A percentile compares a stretch with the other conserved stretches of the same genome.
Evolutionary conservation across 306 rosid genomes (phyloP).

Genomic region (Sicyos baderoa): DNA sequence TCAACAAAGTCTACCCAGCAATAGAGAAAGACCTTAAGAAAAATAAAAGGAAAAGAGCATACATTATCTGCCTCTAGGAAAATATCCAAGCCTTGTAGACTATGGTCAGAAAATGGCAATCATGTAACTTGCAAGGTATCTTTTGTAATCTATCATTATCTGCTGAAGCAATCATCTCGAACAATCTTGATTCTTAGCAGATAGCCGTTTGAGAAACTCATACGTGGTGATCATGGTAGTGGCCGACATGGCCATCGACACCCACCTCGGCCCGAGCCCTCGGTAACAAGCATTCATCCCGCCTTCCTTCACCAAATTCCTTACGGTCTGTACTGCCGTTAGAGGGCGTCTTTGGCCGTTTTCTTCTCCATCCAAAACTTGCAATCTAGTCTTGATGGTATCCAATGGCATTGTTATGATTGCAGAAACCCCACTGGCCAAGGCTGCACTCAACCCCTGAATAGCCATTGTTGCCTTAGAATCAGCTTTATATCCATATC

Average conservation of each 20-base stretch:
- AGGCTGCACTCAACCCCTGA: conserved; percentile 73
- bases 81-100: conserved; percentile 20
- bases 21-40: not conserved
- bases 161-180: conserved; percentile 15
- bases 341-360: conserved; percentile 64
- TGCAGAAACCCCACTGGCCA: conserved; percentile 91
- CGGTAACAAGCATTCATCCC: conserved; percentile 82
- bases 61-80: conserved; percentile 22
- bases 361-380: conserved; percentile 79
- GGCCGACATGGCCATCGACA: conserved; percentile 91
- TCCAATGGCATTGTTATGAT: conserved; percentile 87
- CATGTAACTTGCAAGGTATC: not conserved
- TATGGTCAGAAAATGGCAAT: conserved; percentile 18
- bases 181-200: conserved; percentile 53
- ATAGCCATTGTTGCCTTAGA: conserved; percentile 53
- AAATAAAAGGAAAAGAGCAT: conserved; percentile 8
- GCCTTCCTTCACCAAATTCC: conserved; percentile 70
- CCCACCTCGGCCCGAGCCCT: conserved; percentile 96
- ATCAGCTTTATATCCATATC: conserved; percentile 41
- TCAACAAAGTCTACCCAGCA: not conserved
- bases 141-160: not conserved
- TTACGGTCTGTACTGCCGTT: conserved; percentile 52
- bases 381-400: conserved; percentile 80
- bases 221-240: conserved; percentile 93
- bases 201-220: conserved; percentile 79